Evolutionary conservation across 768 basidiomycete genomes (phyloP), one percentile per base, ranked within the genome.

Genomic region (Mycena metata): DNA sequence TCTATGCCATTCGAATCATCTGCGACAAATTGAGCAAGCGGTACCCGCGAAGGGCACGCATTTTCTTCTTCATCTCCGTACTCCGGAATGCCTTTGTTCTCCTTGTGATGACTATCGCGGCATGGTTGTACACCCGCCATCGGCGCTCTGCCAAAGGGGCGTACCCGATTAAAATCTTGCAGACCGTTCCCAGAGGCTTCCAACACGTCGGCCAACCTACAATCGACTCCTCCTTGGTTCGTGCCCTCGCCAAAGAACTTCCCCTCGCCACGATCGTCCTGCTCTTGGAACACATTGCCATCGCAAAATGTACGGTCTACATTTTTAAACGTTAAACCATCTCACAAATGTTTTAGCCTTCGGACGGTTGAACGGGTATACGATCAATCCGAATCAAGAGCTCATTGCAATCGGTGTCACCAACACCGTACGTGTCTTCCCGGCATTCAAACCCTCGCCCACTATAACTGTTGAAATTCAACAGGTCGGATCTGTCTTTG

Each of bases 401-500:
- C 86, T 98, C 55, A 93, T 98, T 73, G 96, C 97, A 46, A 98
- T 99, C 72, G 97, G 97, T n/a, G 95, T 99, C 21, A 93, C 96
- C 19, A 97, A 97, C 79, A 94, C 94, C 1, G 69, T 70, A 33
- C 16, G 64, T 58, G n/a, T n/a, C n/a, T n/a, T n/a, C n/a, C n/a
- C n/a, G n/a, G n/a, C n/a, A n/a, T n/a, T n/a, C n/a, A n/a, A n/a
- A n/a, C n/a, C n/a, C n/a, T n/a, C n/a, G n/a, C n/a, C n/a, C n/a
- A n/a, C n/a, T n/a, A 24, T 36, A 43, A 39, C 41, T n/a, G 23
- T 4, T 33, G 17, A 19, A 39, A 24, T 19, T 15, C 2, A 13
- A 45, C 23, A 70, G 67, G 76, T 98, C 69, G 97, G 97, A 4
- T 92, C 94, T 17, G 83, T 93, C 72, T 98, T 99, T 79, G 87